Evolutionary conservation across 345 rosid genomes (phyloP).

Genomic region (Boechera stricta): DNA sequence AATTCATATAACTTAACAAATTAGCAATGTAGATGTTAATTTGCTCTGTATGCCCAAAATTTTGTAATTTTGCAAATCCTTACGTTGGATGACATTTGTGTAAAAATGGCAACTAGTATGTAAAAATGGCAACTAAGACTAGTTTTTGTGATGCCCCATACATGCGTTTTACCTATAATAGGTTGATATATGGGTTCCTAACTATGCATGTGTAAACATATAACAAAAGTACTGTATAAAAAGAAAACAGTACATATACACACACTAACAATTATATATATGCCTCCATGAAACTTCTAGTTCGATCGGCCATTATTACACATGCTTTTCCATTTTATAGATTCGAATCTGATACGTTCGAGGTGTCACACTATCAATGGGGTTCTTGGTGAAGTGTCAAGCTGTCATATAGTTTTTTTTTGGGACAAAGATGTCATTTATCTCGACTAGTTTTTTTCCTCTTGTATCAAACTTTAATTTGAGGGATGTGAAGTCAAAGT

Average conservation of each 20-base stretch:
- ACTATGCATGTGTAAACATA: not conserved
- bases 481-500: not conserved
- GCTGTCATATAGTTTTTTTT: not conserved
- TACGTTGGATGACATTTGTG: not conserved
- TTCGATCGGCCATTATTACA: constrained; percentile 3
- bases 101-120: not conserved
- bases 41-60: not conserved
- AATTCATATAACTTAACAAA: too few species aligned
- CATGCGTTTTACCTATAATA: not conserved
- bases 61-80: not conserved
- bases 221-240: not conserved
- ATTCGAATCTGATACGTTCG: constrained; percentile 11
- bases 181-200: not conserved
- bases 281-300: not conserved
- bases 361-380: constrained; percentile 15
- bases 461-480: not conserved
- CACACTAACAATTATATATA: not conserved
- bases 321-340: not conserved
- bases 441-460: not conserved
- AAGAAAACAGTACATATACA: not conserved
- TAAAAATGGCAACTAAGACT: not conserved
- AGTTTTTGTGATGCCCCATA: not conserved
- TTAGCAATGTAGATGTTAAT: too few species aligned
- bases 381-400: constrained; percentile 18
- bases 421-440: not conserved